A percentile compares a stretch with the other conserved stretches of the same genome.
Conservation (phyloP, 345 rosid species). For the Gossypium bickii region DNA sequence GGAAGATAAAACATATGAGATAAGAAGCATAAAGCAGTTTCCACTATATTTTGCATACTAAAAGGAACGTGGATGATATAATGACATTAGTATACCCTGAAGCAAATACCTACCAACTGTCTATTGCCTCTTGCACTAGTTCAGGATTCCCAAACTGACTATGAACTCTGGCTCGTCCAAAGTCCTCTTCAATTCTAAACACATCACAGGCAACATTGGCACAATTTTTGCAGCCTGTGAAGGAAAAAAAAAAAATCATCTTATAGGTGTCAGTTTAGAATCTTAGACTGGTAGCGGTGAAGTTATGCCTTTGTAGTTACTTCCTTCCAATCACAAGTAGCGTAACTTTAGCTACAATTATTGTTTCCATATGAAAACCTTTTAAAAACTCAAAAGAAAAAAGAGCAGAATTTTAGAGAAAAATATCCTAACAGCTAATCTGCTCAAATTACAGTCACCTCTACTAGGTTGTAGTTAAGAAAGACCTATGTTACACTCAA, state of each 20-base stretch:
- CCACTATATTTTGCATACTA: background rate
- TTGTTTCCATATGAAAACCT: background rate
- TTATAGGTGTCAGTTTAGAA: background rate
- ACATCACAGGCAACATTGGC: slow-evolving; percentile 70
- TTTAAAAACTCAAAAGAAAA: background rate
- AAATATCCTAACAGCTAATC: background rate
- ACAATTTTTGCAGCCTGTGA: slow-evolving; percentile 91
- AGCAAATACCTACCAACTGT: slow-evolving; percentile 58
- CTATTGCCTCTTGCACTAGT: slow-evolving; percentile 76
- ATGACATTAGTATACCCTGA: background rate
- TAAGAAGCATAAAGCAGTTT: background rate
- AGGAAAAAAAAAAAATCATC: background rate
- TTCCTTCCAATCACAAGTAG: background rate
- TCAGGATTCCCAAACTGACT: slow-evolving; percentile 59
- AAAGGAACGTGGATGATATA: background rate
- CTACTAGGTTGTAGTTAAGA: background rate
- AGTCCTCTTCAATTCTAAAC: slow-evolving; percentile 83
- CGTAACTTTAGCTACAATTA: background rate
- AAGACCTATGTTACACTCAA: background rate
- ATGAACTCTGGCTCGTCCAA: slow-evolving; percentile 88
- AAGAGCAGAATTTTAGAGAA: background rate
- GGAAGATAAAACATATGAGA: background rate
- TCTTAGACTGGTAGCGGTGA: background rate
- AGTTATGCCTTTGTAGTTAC: background rate
- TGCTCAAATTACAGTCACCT: background rate